phyloP scores from a whole-genome alignment of 164 flowering plant species.

The Echeveria elegans region DNA sequence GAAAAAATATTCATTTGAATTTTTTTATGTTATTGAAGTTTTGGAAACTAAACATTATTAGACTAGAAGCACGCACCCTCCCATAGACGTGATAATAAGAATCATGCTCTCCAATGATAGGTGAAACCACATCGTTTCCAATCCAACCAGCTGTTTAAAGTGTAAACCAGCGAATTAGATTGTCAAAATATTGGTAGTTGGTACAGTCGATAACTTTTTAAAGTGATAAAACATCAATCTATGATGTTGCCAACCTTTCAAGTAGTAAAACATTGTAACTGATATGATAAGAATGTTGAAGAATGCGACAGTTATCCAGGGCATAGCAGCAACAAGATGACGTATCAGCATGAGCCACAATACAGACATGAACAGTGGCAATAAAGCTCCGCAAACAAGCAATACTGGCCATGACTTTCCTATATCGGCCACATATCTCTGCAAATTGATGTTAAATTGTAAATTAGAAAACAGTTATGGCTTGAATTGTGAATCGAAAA shows the following conservation, averaged over 20 bases:
- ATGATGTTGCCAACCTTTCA: constrained; percentile 62
- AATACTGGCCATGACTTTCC: constrained; percentile 94
- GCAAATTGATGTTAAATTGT: constrained; percentile 20
- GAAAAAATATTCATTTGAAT: background rate
- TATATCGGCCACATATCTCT: constrained; percentile 94
- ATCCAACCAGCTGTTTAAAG: constrained; percentile 84
- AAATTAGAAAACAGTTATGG: background rate
- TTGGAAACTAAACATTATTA: background rate
- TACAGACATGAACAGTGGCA: constrained; percentile 81
- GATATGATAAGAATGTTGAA: constrained; percentile 74
- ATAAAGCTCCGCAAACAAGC: constrained; percentile 88
- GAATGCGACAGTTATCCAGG: constrained; percentile 84
- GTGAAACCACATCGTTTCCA: constrained; percentile 75
- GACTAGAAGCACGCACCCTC: constrained; percentile 54
- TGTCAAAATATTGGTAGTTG: background rate
- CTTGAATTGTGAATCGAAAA: background rate
- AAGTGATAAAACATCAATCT: background rate
- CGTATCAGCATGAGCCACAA: constrained; percentile 88
- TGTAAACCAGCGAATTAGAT: constrained; percentile 4
- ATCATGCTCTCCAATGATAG: constrained; percentile 84
- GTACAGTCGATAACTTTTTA: background rate
- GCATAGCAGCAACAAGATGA: constrained; percentile 92
- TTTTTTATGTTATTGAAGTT: background rate
- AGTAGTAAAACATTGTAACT: constrained; percentile 81
- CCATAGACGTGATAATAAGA: constrained; percentile 63